Evolutionary conservation across 140 eudicot species (phyloP).

Genomic region (Artemisia princeps): DNA sequence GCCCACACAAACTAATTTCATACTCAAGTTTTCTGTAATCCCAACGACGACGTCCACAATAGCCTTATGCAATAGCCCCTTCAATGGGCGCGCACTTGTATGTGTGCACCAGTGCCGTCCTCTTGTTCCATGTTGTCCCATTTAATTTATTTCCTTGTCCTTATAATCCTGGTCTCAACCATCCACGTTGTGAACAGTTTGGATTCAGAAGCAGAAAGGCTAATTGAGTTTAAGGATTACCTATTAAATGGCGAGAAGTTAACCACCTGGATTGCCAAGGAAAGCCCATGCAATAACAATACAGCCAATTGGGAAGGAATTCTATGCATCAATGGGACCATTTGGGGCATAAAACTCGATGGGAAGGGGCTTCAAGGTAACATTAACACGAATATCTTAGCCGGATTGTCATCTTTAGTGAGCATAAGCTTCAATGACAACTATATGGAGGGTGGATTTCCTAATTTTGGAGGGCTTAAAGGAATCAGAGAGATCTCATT

Average conservation of each 20-base stretch:
- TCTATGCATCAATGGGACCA: constrained; percentile 37
- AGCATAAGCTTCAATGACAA: constrained; percentile 53
- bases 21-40: constrained; percentile 25
- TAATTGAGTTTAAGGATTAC: constrained; percentile 40
- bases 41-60: constrained; percentile 20
- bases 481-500: constrained; percentile 35
- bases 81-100: constrained; percentile 63
- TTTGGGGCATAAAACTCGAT: constrained; percentile 64
- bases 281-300: constrained; percentile 37
- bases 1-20: constrained; percentile 26
- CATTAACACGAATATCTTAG: constrained; percentile 36
- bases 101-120: constrained; percentile 37
- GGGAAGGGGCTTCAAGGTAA: constrained; percentile 49
- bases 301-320: constrained; percentile 55
- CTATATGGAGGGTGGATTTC: constrained; percentile 57
- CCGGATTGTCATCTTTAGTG: constrained; percentile 33
- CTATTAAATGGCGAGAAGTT: constrained; percentile 33
- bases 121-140: constrained; percentile 18
- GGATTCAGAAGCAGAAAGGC: constrained; percentile 38
- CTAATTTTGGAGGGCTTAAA: constrained; percentile 33
- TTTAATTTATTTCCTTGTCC: constrained; percentile 14
- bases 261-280: constrained; percentile 37
- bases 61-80: constrained; percentile 40
- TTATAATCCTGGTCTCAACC: constrained; percentile 20
- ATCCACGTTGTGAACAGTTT: constrained; percentile 18